Evolutionary conservation across 371 early-diverging fungal genomes (phyloP).

Genomic region (Actinomucor elegans): DNA sequence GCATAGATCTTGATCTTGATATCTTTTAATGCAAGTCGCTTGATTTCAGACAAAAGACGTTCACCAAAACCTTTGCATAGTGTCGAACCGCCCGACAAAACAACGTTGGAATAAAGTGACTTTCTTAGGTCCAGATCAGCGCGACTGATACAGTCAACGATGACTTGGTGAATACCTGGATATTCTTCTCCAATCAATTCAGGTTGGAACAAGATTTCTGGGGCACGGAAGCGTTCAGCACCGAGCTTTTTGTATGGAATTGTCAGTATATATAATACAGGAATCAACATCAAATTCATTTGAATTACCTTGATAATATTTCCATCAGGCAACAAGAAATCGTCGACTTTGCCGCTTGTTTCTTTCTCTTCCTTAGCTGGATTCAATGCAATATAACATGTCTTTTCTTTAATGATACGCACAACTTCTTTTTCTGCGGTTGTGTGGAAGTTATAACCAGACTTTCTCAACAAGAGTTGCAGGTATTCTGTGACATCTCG

Average conservation of each 20-base stretch:
- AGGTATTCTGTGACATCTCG: conserved; percentile 91
- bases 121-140: conserved; percentile 92
- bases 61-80: conserved; percentile 64
- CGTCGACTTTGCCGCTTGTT: conserved; percentile 65
- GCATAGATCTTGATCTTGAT: conserved; percentile 95
- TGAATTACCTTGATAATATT: conserved; percentile 80
- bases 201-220: conserved; percentile 92
- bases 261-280: too few species aligned
- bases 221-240: conserved; percentile 77
- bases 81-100: conserved; percentile 93
- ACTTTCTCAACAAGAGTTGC: conserved; percentile 82
- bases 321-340: conserved; percentile 92
- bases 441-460: conserved; percentile 85
- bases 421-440: conserved; percentile 94
- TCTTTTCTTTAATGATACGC: conserved; percentile 93
- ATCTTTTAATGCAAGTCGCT: conserved; percentile 80
- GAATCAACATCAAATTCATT: too few species aligned
- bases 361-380: conserved; percentile 91
- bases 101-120: conserved; percentile 83
- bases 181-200: conserved; percentile 88
- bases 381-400: conserved; percentile 90
- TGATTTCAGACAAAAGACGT: conserved; percentile 86
- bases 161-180: conserved; percentile 87
- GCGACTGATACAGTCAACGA: conserved; percentile 86
- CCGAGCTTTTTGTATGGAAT: conserved; percentile 57